Evolutionary conservation across 352 stramenopile genomes (phyloP), one percentile per base, ranked within the genome.

Genomic region (Aphanomyces cochlioides): DNA sequence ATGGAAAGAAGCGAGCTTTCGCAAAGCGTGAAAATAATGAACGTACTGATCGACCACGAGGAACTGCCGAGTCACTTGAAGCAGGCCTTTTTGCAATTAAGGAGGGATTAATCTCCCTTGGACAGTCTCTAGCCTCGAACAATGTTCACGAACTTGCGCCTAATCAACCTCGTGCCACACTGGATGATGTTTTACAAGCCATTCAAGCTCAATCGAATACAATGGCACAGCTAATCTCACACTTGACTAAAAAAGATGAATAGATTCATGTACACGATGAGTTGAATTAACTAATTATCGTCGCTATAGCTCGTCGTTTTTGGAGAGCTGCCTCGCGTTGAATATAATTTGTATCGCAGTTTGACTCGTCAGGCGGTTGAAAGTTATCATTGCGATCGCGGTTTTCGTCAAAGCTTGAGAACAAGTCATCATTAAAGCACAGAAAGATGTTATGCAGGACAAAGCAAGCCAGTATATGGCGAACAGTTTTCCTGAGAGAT

Each of bases 361-460:
- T 39, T 5, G 57, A 12, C 8, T 65, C 36, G 28, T 37, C 15
- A 48, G 7, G 37, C 7, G 36, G 57, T 40, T 65, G 57, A 12
- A 40, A 45, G 28, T 65, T n/a, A 28, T 12, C 39, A n/a, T 65
- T 65, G 5, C 37, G 57, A 19, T 65, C 57, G 15, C 57, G 57
- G 36, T 7, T 15, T 15, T 47, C 8, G 38, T 47, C 12, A 13
- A 34, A 34, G 12, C 5, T 47, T 12, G 21, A 12, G 12, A 38
- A 65, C 28, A 47, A 34, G 5, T 17, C 36, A 21, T 65, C 57
- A 17, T 65, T 37, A 40, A 48, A 37, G 13, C 48, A 39, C 37
- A 65, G 57, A 39, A 65, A 40, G 10, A 65, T 65, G 19, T 65
- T 65, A 10, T 63, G 56, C 4, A 65, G 36, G 5, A 48, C 57